Evolutionary conservation across 352 stramenopile species (phyloP).

Genomic region (Globisporangium canariense): DNA sequence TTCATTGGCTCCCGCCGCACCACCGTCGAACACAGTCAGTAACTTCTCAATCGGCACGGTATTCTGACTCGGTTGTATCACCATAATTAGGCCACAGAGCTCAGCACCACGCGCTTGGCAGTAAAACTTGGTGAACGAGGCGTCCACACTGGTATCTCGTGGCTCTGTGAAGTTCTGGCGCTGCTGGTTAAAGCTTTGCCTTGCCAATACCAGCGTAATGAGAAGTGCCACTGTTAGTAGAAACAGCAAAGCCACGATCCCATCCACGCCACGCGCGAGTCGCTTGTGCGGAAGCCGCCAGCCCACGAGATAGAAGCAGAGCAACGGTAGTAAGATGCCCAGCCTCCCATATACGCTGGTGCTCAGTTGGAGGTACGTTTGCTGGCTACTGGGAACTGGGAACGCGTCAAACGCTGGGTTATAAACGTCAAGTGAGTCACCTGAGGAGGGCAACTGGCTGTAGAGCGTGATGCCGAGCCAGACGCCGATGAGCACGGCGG

Average conservation of each 20-base stretch:
- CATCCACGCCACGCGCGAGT: slow-evolving; percentile 5
- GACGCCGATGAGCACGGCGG: neutral
- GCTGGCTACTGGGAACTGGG: neutral
- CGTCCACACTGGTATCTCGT: neutral
- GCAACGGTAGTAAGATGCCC: neutral
- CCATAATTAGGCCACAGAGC: slow-evolving; percentile 1
- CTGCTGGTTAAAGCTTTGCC: neutral
- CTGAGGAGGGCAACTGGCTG: neutral
- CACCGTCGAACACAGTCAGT: neutral
- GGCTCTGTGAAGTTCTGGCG: neutral
- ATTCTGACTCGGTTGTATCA: neutral
- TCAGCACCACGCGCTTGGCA: neutral
- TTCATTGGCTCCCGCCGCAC: neutral
- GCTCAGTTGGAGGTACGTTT: slow-evolving; percentile 2
- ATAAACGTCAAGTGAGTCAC: neutral
- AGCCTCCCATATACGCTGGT: neutral
- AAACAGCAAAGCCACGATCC: neutral
- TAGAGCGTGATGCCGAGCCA: neutral
- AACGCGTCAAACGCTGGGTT: slow-evolving; percentile 2
- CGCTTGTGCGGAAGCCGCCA: neutral
- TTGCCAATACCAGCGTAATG: neutral
- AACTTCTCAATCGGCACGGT: neutral
- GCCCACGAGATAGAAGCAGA: slow-evolving; percentile 6
- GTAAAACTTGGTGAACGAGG: slow-evolving; percentile 9
- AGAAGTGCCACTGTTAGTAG: neutral